Percentiles rank a stretch among this genome's conserved stretches.
These are phyloP conservation scores for Fragosphaeria purpurea DNA, from an alignment of 2,329 filamentous ascomycete species.

Conservation along the genomic window DNA sequence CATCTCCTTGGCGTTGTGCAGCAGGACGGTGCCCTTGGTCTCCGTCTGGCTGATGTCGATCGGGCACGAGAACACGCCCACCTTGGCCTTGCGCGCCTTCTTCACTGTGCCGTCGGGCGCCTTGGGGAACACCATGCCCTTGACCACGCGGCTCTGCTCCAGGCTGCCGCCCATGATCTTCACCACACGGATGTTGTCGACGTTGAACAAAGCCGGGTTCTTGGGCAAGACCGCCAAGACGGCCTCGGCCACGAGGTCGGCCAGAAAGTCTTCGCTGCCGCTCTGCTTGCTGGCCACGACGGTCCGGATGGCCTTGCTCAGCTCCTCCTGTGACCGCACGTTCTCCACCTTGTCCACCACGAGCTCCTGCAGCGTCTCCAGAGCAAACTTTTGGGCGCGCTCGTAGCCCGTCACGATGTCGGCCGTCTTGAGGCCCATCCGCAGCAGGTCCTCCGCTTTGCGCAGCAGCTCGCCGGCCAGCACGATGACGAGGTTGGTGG, in stretches of 20 bases:
- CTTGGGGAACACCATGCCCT: conserved; percentile 96
- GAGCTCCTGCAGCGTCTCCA: conserved; percentile 78
- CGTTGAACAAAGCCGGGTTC: conserved; percentile 93
- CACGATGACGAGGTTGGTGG: conserved; percentile 93
- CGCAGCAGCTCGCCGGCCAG: conserved; percentile 89
- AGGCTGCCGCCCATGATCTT: conserved; percentile 99
- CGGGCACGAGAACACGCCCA: conserved; percentile 91
- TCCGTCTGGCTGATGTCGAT: conserved; percentile 95
- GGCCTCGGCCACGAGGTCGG: conserved; percentile 75
- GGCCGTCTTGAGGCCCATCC: conserved; percentile 96
- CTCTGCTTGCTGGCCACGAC: conserved; percentile 96
- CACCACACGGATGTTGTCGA: conserved; percentile 96
- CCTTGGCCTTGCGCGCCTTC: conserved; percentile 87
- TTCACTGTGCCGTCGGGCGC: conserved; percentile 89
- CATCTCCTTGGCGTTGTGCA: conserved; percentile 98
- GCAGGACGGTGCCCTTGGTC: conserved; percentile 93
- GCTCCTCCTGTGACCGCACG: conserved; percentile 67
- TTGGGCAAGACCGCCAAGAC: conserved; percentile 86
- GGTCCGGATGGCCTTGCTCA: conserved; percentile 90
- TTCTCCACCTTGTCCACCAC: conserved; percentile 85
- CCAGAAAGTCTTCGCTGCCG: conserved; percentile 81
- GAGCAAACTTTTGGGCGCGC: conserved; percentile 79
- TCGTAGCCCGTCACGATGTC: conserved; percentile 96
- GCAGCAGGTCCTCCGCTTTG: conserved; percentile 92
- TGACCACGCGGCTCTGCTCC: conserved; percentile 88